Conservation (phyloP, 148 eudicot species). For the Dianthus caryophyllus region DNA sequence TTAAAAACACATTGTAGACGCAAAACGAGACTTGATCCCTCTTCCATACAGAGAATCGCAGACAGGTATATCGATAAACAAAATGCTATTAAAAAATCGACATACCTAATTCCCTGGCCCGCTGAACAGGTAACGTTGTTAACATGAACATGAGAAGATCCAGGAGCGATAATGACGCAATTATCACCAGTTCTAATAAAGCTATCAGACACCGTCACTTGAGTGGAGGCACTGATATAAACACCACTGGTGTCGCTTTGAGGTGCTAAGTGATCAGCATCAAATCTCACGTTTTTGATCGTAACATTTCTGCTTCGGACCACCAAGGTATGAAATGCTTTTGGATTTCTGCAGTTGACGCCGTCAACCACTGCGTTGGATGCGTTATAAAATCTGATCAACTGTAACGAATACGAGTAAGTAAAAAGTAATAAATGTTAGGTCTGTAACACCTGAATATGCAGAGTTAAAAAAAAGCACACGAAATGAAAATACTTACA, state of each 20-base stretch:
- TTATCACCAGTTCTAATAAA: conserved; percentile 50
- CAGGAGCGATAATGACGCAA: conserved; percentile 56
- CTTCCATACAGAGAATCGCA: too few species aligned
- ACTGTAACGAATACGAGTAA: conserved; percentile 29
- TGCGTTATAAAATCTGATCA: conserved; percentile 23
- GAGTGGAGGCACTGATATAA: conserved; percentile 36
- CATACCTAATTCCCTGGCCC: conserved; percentile 66
- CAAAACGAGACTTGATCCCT: too few species aligned
- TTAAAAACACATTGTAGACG: too few species aligned
- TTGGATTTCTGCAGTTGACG: conserved; percentile 32
- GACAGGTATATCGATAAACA: too few species aligned
- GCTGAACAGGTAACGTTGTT: conserved; percentile 41
- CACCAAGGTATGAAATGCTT: conserved; percentile 43
- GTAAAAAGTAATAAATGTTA: too few species aligned
- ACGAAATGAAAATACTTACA: conserved; percentile 7
- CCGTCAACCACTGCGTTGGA: conserved; percentile 27
- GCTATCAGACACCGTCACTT: conserved; percentile 26
- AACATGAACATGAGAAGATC: conserved; percentile 28
- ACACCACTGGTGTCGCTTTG: conserved; percentile 53
- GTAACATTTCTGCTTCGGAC: conserved; percentile 25
- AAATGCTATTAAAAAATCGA: too few species aligned
- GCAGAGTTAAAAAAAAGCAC: background rate
- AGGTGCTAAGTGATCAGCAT: conserved; percentile 37
- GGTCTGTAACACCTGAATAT: too few species aligned
- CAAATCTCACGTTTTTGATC: conserved; percentile 30